Evolutionary conservation across 495 filamentous ascomycete species (phyloP).

Genomic region (Hyaloscypha variabilis): DNA sequence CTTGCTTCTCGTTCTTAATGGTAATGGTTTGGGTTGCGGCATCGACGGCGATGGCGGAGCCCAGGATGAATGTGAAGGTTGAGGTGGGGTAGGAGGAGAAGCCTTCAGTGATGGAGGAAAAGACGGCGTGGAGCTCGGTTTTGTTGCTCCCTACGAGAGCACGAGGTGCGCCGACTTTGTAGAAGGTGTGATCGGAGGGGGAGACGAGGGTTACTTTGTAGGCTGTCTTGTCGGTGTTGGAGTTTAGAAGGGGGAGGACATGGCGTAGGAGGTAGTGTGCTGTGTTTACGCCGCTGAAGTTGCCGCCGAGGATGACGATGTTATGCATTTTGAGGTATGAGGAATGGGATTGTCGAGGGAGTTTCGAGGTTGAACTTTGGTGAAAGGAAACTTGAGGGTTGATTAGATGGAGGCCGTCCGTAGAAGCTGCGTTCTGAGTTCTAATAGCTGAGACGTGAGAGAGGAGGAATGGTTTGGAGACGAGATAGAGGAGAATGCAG

Average conservation of each 20-base stretch:
- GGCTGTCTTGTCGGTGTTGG: neutral
- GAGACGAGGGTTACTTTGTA: constrained; percentile 47
- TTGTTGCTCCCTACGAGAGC: constrained; percentile 47
- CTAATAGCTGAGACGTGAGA: neutral
- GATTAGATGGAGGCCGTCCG: neutral
- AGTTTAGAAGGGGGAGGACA: constrained; percentile 41
- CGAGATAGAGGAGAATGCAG: neutral
- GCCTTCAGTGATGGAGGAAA: constrained; percentile 40
- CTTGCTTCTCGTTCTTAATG: constrained; percentile 40
- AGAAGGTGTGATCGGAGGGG: constrained; percentile 44
- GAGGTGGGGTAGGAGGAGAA: constrained; percentile 45
- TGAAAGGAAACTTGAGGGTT: too few species aligned
- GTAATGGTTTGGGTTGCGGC: constrained; percentile 40
- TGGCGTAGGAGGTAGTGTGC: constrained; percentile 56
- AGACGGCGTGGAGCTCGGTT: constrained; percentile 51
- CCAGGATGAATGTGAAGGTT: constrained; percentile 59
- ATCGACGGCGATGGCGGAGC: constrained; percentile 52
- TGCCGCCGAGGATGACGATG: constrained; percentile 54
- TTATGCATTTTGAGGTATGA: constrained; percentile 29
- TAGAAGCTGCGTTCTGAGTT: neutral
- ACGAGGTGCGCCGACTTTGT: constrained; percentile 48
- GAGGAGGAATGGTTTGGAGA: neutral
- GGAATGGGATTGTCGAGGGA: too few species aligned
- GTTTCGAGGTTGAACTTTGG: neutral
- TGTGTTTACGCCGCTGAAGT: constrained; percentile 48